Conservation (phyloP, 2,329 filamentous ascomycete species). For the Fusarium irregulare region DNA sequence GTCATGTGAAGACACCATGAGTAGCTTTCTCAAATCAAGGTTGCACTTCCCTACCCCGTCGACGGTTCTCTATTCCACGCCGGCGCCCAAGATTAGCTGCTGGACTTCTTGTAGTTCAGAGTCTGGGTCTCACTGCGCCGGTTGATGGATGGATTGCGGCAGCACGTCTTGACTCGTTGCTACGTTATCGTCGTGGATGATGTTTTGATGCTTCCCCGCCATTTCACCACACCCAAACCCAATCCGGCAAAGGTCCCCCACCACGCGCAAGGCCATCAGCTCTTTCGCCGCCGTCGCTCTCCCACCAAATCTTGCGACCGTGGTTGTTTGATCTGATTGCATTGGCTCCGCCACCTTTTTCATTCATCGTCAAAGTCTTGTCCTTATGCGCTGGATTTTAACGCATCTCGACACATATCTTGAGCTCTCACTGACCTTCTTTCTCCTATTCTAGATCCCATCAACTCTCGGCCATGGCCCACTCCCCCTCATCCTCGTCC, state of each 20-base stretch:
- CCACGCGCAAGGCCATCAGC: slow-evolving; percentile 42
- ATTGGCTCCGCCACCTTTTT: slow-evolving; percentile 38
- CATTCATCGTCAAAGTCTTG: slow-evolving; percentile 24
- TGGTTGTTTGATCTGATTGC: slow-evolving; percentile 40
- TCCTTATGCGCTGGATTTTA: slow-evolving; percentile 25
- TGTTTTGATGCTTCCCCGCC: slow-evolving; percentile 47
- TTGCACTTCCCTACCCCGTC: slow-evolving; percentile 43
- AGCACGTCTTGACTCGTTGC: slow-evolving; percentile 31
- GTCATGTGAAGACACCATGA: slow-evolving; percentile 53
- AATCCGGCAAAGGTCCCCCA: slow-evolving; percentile 48
- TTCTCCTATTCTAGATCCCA: slow-evolving; percentile 58
- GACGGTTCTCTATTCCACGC: slow-evolving; percentile 8
- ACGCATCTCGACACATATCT: slow-evolving; percentile 15
- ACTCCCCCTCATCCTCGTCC: slow-evolving; percentile 82
- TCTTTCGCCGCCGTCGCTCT: slow-evolving; percentile 40
- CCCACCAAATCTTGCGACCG: slow-evolving; percentile 42
- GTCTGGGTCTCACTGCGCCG: slow-evolving; percentile 1
- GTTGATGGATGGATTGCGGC: slow-evolving; percentile 5
- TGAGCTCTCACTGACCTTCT: slow-evolving; percentile 27
- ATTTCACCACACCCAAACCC: slow-evolving; percentile 46
- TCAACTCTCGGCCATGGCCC: slow-evolving; percentile 69
- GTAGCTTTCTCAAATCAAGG: slow-evolving; percentile 59
- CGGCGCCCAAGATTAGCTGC: not conserved
- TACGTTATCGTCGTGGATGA: slow-evolving; percentile 37
- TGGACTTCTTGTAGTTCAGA: slow-evolving; percentile 15